Evolutionary conservation across 108 stramenopile species (phyloP).

Genomic region (Cylindrotheca closterium): DNA sequence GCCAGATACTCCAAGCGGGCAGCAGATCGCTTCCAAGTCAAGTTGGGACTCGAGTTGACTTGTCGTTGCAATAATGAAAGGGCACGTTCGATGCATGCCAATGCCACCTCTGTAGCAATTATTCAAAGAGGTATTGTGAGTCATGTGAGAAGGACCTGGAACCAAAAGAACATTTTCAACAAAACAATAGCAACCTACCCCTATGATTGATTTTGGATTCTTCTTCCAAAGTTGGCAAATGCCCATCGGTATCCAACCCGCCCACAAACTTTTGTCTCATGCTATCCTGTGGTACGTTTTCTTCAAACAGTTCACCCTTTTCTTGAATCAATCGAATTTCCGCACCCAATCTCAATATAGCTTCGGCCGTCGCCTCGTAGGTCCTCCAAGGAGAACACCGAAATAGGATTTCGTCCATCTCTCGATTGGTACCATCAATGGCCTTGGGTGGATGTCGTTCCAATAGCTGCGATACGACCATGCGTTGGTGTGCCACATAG

Average conservation of each 20-base stretch:
- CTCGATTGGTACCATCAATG: constrained; percentile 7
- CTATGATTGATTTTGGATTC: constrained; percentile 56
- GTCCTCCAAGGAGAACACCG: constrained; percentile 60
- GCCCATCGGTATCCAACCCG: constrained; percentile 44
- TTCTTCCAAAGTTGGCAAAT: constrained; percentile 40
- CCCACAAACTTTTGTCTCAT: constrained; percentile 48
- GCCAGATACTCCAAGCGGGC: constrained; percentile 79
- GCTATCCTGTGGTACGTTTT: background rate
- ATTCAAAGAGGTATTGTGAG: background rate
- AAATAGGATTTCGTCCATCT: constrained; percentile 33
- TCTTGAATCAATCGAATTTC: constrained; percentile 25
- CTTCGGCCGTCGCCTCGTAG: constrained; percentile 63
- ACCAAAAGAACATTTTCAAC: too few relatives aligned
- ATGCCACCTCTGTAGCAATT: constrained; percentile 28
- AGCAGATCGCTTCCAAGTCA: constrained; percentile 31
- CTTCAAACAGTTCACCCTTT: background rate
- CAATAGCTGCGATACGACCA: constrained; percentile 46
- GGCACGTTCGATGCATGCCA: constrained; percentile 61
- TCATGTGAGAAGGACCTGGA: constrained; percentile 1
- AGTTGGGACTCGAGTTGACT: constrained; percentile 9
- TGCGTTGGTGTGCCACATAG: constrained; percentile 48
- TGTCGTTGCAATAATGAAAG: constrained; percentile 56
- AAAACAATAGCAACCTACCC: background rate
- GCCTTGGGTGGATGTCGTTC: constrained; percentile 46
- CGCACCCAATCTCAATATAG: constrained; percentile 45